Percentiles rank a stretch among this genome's conserved stretches.
phyloP scores from a whole-genome alignment of 371 early-diverging fungal species.

The Apophysomyces elegans region DNA sequence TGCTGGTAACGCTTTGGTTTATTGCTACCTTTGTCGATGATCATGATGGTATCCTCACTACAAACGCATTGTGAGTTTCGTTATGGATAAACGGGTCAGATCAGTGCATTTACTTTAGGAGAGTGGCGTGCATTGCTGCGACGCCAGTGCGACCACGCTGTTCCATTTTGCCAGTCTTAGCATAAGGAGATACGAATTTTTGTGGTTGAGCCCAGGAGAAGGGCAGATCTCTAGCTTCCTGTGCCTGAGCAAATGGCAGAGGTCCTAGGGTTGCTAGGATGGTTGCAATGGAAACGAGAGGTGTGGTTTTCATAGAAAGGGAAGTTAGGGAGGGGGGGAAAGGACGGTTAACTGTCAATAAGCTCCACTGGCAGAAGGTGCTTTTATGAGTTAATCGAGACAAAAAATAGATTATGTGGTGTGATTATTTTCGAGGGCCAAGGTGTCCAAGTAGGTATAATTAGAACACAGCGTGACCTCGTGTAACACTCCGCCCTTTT shows the following conservation, averaged over 20 bases:
- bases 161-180: conserved; percentile 46
- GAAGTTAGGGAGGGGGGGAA: not conserved
- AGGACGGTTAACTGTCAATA: not conserved
- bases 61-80: not conserved
- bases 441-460: not conserved
- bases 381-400: conserved; percentile 3
- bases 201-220: conserved; percentile 46
- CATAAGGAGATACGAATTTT: conserved; percentile 39
- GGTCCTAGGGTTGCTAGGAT: conserved; percentile 8
- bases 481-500: conserved; percentile 6
- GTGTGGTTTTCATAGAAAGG: conserved; percentile 7
- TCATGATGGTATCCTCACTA: conserved; percentile 47
- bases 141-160: conserved; percentile 50
- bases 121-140: conserved; percentile 50
- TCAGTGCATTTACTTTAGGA: conserved; percentile 38
- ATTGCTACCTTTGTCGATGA: conserved; percentile 51
- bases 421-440: conserved; percentile 6
- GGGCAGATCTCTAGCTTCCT: conserved; percentile 23
- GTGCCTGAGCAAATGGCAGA: conserved; percentile 15
- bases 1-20: not conserved
- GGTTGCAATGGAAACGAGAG: conserved; percentile 13
- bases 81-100: conserved; percentile 1
- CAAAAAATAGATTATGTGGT: not conserved
- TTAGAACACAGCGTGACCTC: conserved; percentile 11
- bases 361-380: not conserved